These are phyloP conservation scores for Ramaria rubella DNA, from an alignment of 768 basidiomycete species.

Conservation along the genomic window DNA sequence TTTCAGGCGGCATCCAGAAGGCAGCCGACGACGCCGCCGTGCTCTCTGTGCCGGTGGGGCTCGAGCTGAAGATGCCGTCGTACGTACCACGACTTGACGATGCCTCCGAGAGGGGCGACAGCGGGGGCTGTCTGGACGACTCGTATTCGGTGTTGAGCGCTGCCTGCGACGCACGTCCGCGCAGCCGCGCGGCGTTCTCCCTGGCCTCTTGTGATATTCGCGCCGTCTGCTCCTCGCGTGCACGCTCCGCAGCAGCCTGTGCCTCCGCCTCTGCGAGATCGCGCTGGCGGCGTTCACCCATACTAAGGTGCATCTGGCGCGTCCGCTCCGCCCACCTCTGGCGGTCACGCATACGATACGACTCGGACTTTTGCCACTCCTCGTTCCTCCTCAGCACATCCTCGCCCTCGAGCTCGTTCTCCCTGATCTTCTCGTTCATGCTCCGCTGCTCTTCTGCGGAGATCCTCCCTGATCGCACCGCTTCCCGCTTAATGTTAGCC, in stretches of 20 bases:
- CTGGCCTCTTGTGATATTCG: not conserved
- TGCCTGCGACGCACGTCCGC: not conserved
- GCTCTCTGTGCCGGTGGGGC: not conserved
- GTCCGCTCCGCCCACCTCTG: not conserved
- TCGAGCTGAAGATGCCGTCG: not conserved
- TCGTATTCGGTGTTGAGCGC: not conserved
- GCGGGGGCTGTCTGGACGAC: not conserved
- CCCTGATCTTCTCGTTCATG: not conserved
- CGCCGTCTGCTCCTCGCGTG: not conserved
- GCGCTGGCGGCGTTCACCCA: not conserved
- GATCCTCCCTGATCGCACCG: not conserved
- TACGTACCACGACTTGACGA: not conserved
- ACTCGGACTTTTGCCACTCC: slow-evolving; percentile 6
- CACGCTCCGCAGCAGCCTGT: not conserved
- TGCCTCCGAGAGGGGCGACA: not conserved
- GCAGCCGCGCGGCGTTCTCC: not conserved
- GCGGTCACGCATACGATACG: slow-evolving; percentile 2
- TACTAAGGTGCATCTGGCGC: not conserved
- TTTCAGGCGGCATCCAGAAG: not conserved
- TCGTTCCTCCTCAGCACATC: not conserved
- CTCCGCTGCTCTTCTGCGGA: not conserved
- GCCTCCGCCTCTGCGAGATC: not conserved
- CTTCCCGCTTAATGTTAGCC: not conserved
- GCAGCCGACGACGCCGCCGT: not conserved
- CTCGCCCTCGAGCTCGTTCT: not conserved